Conservation (phyloP, 1,284 basidiomycete species). For the Porogramme epimiltina region DNA sequence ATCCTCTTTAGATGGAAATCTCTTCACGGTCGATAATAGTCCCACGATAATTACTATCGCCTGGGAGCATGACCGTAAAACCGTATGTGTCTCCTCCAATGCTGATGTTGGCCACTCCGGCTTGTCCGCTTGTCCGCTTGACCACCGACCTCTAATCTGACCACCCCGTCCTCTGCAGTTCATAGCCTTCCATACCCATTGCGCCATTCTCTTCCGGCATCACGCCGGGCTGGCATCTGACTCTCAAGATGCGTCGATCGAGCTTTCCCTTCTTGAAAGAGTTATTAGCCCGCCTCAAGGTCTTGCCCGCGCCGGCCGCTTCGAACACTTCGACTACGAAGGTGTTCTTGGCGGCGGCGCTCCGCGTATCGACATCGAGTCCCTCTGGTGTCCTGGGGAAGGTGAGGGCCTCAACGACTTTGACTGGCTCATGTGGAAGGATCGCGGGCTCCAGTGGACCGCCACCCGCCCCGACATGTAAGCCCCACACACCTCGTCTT, state of each 20-base stretch:
- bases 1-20: conserved; percentile 10
- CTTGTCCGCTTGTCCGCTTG: neutral
- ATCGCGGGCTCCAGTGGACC: conserved; percentile 20
- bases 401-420: conserved; percentile 19
- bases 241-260: conserved; percentile 6
- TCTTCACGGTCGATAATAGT: conserved; percentile 4
- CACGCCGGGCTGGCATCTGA: conserved; percentile 9
- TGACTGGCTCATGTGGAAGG: conserved; percentile 20
- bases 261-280: conserved; percentile 19
- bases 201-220: conserved; percentile 22
- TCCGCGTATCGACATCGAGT: conserved; percentile 24
- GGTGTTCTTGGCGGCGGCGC: conserved; percentile 7
- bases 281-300: conserved; percentile 23
- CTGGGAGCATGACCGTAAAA: conserved; percentile 15
- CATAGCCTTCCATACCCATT: conserved; percentile 19
- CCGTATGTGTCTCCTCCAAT: no score
- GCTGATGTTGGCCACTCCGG: no score
- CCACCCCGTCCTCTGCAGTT: conserved; percentile 10
- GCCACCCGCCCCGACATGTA: conserved; percentile 27
- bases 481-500: conserved; percentile 1
- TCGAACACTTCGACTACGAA: conserved; percentile 27
- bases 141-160: neutral
- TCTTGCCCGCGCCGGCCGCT: conserved; percentile 18
- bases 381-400: conserved; percentile 20
- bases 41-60: conserved; percentile 5